Evolutionary conservation across 2,329 filamentous ascomycete genomes (phyloP).

Genomic region (Xylaria sp.): DNA sequence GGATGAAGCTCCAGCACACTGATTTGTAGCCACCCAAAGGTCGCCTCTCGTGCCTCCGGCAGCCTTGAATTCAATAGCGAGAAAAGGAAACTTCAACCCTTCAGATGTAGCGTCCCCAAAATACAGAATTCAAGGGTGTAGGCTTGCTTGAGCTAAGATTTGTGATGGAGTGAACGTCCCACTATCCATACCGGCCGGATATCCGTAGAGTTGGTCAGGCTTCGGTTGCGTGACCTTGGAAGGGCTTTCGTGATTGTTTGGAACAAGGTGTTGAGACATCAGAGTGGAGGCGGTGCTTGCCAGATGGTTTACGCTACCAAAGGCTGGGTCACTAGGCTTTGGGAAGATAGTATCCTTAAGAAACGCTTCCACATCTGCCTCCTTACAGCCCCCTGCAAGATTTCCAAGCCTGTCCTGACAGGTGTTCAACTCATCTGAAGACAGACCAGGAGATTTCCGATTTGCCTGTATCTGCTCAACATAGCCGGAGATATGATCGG

Average conservation of each 20-base stretch:
- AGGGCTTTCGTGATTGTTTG: slow-evolving; percentile 16
- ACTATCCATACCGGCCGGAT: slow-evolving; percentile 5
- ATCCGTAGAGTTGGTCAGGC: slow-evolving; percentile 30
- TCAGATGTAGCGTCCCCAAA: too few relatives aligned
- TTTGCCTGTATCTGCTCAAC: slow-evolving; percentile 19
- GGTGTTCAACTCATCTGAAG: slow-evolving; percentile 11
- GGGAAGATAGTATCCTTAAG: slow-evolving; percentile 23
- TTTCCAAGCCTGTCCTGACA: slow-evolving; percentile 9
- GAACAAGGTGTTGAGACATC: too few relatives aligned
- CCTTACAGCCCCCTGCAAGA: slow-evolving; percentile 16
- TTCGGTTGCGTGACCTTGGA: slow-evolving; percentile 24
- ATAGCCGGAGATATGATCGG: slow-evolving; percentile 19
- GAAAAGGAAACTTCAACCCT: slow-evolving; percentile 31
- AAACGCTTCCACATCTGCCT: slow-evolving; percentile 25
- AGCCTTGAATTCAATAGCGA: slow-evolving; percentile 38
- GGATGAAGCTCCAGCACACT: slow-evolving; percentile 38
- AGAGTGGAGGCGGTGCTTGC: too few relatives aligned
- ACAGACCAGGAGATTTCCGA: slow-evolving; percentile 25
- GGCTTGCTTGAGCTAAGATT: too few relatives aligned
- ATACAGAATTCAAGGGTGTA: too few relatives aligned
- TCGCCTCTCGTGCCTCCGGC: slow-evolving; percentile 30
- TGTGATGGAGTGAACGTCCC: too few relatives aligned
- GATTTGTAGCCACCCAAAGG: slow-evolving; percentile 42
- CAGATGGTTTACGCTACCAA: too few relatives aligned
- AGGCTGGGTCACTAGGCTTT: slow-evolving; percentile 15